Base-by-base conservation (phyloP, 176 grass and related monocot genomes). In the Cenchrus purpureus region DNA sequence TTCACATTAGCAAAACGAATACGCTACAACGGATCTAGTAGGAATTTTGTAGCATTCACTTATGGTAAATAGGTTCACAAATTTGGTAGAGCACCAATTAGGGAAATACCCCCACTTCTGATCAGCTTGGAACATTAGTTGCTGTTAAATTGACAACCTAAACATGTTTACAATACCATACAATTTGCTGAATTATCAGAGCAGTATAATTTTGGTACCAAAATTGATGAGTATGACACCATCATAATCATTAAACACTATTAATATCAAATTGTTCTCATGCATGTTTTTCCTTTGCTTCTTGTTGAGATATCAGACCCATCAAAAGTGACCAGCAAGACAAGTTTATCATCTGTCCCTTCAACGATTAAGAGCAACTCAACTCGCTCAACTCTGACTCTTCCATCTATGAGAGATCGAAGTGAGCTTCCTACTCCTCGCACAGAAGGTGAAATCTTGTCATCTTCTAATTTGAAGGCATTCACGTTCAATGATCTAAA, bases 381-480 rank as follows among this genome's bases (percentile, higher is more conserved):
- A 73, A 87, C 66, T 76, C 54, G 76, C 74, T 98, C 95, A 74
- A 95, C 87, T 19, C 72, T 88, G 76, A 91, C 92, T 51, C 45
- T 89, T 28, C 78, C 91, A 56, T 95, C 95, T 74, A 91, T 88
- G 73, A 89, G 70, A 59, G 92, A 87, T 61, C 70, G 80, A 53
- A 87, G 84, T 42, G 85, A 85, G 52, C 86, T 86, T 85, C 75
- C 92, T 11, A 89, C 88, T 54, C 81, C 81, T 51, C 82, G 87
- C 44, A 93, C 91, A 42, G 95, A 98, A 87, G 91, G 91, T 20
- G 89, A 95, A 85, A 98, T 98, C 37, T 79, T 98, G 79, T 90
- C 89, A 5, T 90, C 86, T n/a, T 81, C 93, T 12, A 98, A 98
- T 79, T 37, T 98, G 86, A 98, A 98, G 87, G 79, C 85, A 58